Evolutionary conservation across 441 rosid genomes (phyloP), one percentile per base, ranked within the genome.

Genomic region (Theobroma grandiflorum): DNA sequence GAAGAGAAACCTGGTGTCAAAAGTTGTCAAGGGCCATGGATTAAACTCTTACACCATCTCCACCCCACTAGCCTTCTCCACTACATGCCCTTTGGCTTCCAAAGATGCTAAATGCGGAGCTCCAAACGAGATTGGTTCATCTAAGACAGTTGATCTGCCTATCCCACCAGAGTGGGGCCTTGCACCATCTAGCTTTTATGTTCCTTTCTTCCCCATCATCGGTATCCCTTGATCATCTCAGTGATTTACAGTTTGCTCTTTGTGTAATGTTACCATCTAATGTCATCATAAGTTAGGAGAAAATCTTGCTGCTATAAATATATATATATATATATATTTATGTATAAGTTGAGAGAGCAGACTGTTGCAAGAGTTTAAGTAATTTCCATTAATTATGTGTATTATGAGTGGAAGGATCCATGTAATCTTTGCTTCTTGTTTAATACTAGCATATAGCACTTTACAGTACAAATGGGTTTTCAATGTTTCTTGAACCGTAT

Each of bases 121-220:
- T 31, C 9, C 38, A 38, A n/a, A 43, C 77, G 18, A 4, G 20
- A 47, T 85, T 42, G 88, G 86, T 43, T 86, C 93, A 16, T 91
- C 98, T 9, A 90, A 89, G 91, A 94, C 96, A 31, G 1, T 93
- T 38, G 91, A 95, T 83, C 72, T 95, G 74, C 99, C 99, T 12
- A 80, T 95, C n/a, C 99, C 99, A 3, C 79, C 53, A 2, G 96
- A 91, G 72, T 94, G 99, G 98, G 99, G 99, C 2, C 81, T 95
- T 12, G 94, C 99, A 42, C 99, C 98, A 15, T 83, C 97, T 4
- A 95, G 99, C 85, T 92, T 86, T 63, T 95, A 95, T 40, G 0
- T 87, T 68, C 97, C 98, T 53, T 90, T 93, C 87, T 8, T 94
- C 78, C 99, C 99, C 64, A 94, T 95, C 72, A 92, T 94, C 31